Conservation (phyloP, 2,329 filamentous ascomycete genomes). For the Xylaria arbuscula region DNA sequence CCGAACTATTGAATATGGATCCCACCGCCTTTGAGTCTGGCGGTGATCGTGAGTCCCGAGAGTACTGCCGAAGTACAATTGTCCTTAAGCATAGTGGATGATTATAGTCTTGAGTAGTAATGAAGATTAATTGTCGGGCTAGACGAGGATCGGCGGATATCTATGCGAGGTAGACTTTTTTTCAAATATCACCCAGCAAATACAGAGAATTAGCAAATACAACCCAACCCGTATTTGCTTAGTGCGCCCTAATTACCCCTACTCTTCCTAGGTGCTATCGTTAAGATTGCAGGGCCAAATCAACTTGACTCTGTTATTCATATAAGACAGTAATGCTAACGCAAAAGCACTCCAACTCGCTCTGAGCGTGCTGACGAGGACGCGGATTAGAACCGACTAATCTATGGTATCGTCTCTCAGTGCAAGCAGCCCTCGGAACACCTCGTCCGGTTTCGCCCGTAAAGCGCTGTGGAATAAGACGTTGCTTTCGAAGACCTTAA, state of each 20-base stretch:
- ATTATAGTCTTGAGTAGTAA: not conserved
- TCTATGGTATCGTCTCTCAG: slow-evolving; percentile 77
- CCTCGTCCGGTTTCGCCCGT: slow-evolving; percentile 76
- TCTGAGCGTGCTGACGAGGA: not conserved
- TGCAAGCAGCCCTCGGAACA: slow-evolving; percentile 79
- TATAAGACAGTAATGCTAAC: not conserved
- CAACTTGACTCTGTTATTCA: not conserved
- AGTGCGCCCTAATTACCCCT: not conserved
- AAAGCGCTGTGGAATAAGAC: slow-evolving; percentile 88
- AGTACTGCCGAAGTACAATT: not conserved
- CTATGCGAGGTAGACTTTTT: not conserved
- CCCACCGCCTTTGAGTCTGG: not conserved
- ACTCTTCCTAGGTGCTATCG: not conserved
- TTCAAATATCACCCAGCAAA: not conserved
- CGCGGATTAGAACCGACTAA: slow-evolving; percentile 46
- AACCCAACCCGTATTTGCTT: not conserved
- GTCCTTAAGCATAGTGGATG: not conserved
- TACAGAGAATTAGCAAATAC: not conserved
- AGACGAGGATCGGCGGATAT: not conserved
- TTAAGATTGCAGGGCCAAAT: not conserved
- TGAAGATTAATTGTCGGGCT: not conserved
- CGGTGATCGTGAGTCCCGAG: not conserved
- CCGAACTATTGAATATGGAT: not conserved
- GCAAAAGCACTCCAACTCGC: not conserved
- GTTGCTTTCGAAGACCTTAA: slow-evolving; percentile 87